Evolutionary conservation across 139 green algal species (phyloP).

Genomic region (Gonium pectorale): DNA sequence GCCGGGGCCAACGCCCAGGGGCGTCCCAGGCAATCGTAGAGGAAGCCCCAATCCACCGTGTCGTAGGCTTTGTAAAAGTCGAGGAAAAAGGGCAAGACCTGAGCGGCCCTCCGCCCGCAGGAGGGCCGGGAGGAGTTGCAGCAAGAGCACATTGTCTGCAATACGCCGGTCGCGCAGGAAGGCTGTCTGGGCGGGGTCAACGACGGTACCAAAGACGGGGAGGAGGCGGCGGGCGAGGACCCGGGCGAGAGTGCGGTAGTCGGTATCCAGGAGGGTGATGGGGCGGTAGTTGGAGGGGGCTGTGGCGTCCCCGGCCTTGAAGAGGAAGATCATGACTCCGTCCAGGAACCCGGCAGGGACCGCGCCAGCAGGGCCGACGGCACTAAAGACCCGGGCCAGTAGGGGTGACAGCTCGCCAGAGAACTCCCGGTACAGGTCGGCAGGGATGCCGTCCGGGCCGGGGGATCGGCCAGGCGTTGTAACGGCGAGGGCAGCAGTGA

Average conservation of each 20-base stretch:
- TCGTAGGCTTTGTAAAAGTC: conserved; percentile 51
- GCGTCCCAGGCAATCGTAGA: conserved; percentile 5
- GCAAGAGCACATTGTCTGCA: conserved; percentile 35
- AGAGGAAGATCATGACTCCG: conserved; percentile 43
- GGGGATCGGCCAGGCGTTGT: background rate
- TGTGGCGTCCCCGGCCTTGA: conserved; percentile 23
- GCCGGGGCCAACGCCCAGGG: conserved; percentile 22
- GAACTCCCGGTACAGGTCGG: background rate
- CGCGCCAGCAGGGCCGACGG: background rate
- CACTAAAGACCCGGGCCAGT: background rate
- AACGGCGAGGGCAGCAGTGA: background rate
- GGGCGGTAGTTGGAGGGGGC: conserved; percentile 40
- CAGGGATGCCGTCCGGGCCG: conserved; percentile 25
- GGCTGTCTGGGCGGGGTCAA: conserved; percentile 52
- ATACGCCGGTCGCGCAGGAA: conserved; percentile 52
- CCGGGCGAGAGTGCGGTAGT: conserved; percentile 47
- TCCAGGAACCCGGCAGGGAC: conserved; percentile 36
- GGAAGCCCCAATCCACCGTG: conserved; percentile 41
- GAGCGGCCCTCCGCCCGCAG: background rate
- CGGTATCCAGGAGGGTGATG: conserved; percentile 54
- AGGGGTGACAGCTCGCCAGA: background rate
- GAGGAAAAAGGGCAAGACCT: conserved; percentile 4
- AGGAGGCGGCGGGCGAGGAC: conserved; percentile 29
- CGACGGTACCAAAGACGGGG: background rate
- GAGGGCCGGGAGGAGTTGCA: conserved; percentile 38